phyloP scores from a whole-genome alignment of 768 basidiomycete species.

The Suillus subaureus region DNA sequence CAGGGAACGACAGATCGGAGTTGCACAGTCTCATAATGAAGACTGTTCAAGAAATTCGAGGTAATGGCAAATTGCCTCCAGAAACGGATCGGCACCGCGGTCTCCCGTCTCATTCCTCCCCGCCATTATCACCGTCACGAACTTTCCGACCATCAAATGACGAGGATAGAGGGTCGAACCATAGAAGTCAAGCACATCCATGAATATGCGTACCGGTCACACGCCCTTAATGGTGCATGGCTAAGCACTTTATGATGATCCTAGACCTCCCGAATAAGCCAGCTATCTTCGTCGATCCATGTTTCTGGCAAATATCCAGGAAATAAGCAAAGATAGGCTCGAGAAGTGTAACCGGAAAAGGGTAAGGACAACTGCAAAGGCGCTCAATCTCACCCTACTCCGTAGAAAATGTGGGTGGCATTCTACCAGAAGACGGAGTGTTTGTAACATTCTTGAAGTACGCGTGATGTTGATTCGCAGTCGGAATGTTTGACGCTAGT shows the following conservation, averaged over 20 bases:
- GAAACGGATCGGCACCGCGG: slow-evolving; percentile 24
- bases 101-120: background rate
- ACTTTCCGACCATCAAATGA: background rate
- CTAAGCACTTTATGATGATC: background rate
- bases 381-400: background rate
- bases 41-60: slow-evolving; percentile 7
- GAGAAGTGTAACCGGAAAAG: background rate
- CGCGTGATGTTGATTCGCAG: too few species aligned
- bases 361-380: background rate
- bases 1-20: background rate
- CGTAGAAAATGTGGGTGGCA: too few species aligned
- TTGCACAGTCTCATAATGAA: too few species aligned
- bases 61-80: slow-evolving; percentile 23
- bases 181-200: too few species aligned
- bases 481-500: too few species aligned
- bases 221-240: background rate
- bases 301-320: background rate
- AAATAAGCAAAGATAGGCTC: slow-evolving; percentile 6
- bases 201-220: too few species aligned
- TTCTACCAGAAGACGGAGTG: too few species aligned
- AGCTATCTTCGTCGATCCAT: background rate
- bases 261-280: background rate
- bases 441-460: too few species aligned
- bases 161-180: too few species aligned
- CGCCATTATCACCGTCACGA: background rate